Base-by-base conservation (phyloP, 805 yeast genomes). In the Starmerella potacharoeniae region DNA sequence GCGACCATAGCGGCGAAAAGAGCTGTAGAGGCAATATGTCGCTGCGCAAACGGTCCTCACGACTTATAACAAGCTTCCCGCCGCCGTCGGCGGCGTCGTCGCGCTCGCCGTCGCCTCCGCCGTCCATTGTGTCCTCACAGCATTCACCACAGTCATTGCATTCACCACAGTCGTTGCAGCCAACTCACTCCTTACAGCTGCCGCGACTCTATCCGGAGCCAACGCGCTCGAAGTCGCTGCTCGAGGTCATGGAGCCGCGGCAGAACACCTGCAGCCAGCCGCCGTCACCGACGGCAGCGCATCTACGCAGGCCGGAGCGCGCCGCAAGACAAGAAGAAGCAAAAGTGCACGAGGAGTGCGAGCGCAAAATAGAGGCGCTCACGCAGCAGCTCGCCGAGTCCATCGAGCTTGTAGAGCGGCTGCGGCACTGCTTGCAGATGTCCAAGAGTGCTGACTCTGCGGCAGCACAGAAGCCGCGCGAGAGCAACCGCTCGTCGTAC, bases 351-450 rank as follows among this genome's bases (percentile, higher is more conserved):
- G 40, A 33, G 28, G 16, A 46, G 31, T 46, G 49, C 49, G 49
- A 46, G 30, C 39, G 39, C 11, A 6, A 11, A 5, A 46, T 46
- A 11, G 6, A 17, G 10, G 30, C 6, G 16, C 49, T 46, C 7
- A 33, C 30, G 30, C 49, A 46, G 40, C 49, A 34, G 40, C 49
- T 46, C 11, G 31, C 49, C n/a, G 49, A 46, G 29, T 34, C 49
- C 9, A 4, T 34, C 8, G 49, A 46, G 49, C 30, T 34, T 4
- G 30, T 17, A 2, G 31, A 33, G 13, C 16, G 6, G 10, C 49
- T 46, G 35, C 39, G 30, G 16, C n/a, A 17, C 13, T 14, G 29
- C 33, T 28, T 40, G 7, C 29, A 40, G 4, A 5, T 17, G 10
- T 40, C 43, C 11, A 14, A 40, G 6, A 13, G 6, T n/a, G 29